These are phyloP conservation scores for Paradendryphiella salina DNA, from an alignment of 2,329 filamentous ascomycete genomes.

Conservation along the genomic window DNA sequence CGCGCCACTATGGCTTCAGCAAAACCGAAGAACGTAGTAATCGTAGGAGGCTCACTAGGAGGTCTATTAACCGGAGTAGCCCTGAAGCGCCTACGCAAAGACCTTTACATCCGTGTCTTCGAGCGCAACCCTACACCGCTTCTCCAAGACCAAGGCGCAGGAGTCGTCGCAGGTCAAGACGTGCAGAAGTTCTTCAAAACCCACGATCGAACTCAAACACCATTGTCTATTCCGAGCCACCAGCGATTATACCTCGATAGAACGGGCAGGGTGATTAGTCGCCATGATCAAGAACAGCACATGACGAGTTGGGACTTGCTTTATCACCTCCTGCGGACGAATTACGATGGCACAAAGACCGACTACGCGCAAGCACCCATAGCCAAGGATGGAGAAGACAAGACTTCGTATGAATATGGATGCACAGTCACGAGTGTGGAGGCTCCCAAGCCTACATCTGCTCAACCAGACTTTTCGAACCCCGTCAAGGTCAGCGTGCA, in stretches of 20 bases:
- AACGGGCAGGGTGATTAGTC: slow-evolving; percentile 22
- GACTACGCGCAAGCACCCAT: slow-evolving; percentile 22
- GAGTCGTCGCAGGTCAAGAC: slow-evolving; percentile 29
- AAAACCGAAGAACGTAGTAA: slow-evolving; percentile 27
- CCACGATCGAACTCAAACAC: slow-evolving; percentile 25
- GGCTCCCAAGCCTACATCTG: slow-evolving; percentile 1
- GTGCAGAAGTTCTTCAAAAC: slow-evolving; percentile 28
- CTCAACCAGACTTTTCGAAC: not conserved
- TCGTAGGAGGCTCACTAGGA: slow-evolving; percentile 30
- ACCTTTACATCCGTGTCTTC: slow-evolving; percentile 30
- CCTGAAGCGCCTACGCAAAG: slow-evolving; percentile 26
- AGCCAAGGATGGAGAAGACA: slow-evolving; percentile 18
- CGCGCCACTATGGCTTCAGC: slow-evolving; percentile 13
- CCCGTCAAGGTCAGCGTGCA: slow-evolving; percentile 15
- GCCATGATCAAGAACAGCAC: slow-evolving; percentile 24
- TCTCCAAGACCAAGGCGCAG: slow-evolving; percentile 36
- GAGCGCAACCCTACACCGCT: slow-evolving; percentile 32
- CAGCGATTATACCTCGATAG: slow-evolving; percentile 29
- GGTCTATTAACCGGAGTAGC: slow-evolving; percentile 30
- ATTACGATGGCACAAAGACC: slow-evolving; percentile 30
- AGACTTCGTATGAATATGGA: slow-evolving; percentile 23
- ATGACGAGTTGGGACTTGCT: slow-evolving; percentile 40
- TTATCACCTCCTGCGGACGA: slow-evolving; percentile 32
- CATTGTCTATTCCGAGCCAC: slow-evolving; percentile 23
- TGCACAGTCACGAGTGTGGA: slow-evolving; percentile 21